A percentile compares a stretch with the other conserved stretches of the same genome.
Evolutionary conservation across 139 green algal species (phyloP).

Genomic region (Diplosphaera chodatii): DNA sequence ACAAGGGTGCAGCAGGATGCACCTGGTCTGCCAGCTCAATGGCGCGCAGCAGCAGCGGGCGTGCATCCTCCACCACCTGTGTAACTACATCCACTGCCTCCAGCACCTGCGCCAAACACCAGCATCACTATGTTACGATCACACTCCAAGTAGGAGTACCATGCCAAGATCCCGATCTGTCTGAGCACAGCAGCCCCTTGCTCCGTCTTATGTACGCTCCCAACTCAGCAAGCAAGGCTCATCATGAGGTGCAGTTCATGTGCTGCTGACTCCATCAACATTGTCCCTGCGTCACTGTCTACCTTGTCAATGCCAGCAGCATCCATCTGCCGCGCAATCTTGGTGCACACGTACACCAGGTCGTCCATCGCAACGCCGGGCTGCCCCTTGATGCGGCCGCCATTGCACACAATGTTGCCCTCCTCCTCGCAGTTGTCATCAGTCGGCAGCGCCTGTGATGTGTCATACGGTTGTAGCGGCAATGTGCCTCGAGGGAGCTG

Average conservation of each 20-base stretch:
- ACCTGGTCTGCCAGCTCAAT: slow-evolving; percentile 51
- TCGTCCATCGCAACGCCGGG: slow-evolving; percentile 93
- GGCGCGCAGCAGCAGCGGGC: slow-evolving; percentile 61
- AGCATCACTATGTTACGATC: too few relatives aligned
- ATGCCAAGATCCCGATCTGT: too few relatives aligned
- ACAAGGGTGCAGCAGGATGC: too few relatives aligned
- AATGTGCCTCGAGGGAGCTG: too few relatives aligned
- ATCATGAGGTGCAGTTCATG: too few relatives aligned
- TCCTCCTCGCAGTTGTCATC: slow-evolving; percentile 80
- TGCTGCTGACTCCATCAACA: too few relatives aligned
- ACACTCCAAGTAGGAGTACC: too few relatives aligned
- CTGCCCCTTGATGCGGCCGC: slow-evolving; percentile 76
- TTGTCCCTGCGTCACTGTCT: too few relatives aligned
- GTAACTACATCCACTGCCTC: slow-evolving; percentile 68
- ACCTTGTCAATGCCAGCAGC: slow-evolving; percentile 46
- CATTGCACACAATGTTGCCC: slow-evolving; percentile 83
- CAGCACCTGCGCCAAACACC: slow-evolving; percentile 63
- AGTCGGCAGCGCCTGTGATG: slow-evolving; percentile 52
- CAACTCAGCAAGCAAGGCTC: too few relatives aligned
- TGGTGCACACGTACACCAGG: slow-evolving; percentile 87
- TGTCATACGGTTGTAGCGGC: too few relatives aligned
- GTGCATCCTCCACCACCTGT: slow-evolving; percentile 53
- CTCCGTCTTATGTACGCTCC: too few relatives aligned
- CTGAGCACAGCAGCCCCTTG: too few relatives aligned
- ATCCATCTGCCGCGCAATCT: slow-evolving; percentile 87